Evolutionary conservation across 139 green algal genomes (phyloP).

Genomic region (Dunaliella sp.): DNA sequence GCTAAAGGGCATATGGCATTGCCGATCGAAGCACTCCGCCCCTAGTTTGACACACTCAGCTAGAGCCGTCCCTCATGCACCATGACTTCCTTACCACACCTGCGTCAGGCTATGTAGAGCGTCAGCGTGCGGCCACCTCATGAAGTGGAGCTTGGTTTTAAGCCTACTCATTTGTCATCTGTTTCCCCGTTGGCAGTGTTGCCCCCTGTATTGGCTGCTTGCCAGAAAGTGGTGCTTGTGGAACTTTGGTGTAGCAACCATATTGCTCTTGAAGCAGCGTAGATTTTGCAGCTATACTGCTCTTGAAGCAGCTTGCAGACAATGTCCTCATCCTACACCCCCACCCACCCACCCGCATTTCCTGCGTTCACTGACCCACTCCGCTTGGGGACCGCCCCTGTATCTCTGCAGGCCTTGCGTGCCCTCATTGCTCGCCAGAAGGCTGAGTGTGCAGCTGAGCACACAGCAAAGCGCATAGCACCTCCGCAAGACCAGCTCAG

Average conservation of each 20-base stretch:
- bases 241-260: not conserved
- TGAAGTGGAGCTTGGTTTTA: no score
- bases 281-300: not conserved
- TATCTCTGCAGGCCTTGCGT: not conserved
- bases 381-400: no score
- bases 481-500: not conserved
- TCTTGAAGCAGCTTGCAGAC: not conserved
- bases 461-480: not conserved
- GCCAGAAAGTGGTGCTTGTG: no score
- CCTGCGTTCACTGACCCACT: no score
- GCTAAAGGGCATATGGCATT: no score
- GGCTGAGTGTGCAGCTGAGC: not conserved
- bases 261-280: not conserved
- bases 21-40: not conserved
- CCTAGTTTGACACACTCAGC: not conserved
- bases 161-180: not conserved
- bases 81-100: not conserved
- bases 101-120: not conserved
- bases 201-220: not conserved
- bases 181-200: not conserved
- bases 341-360: not conserved
- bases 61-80: not conserved
- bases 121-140: no score
- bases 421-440: not conserved
- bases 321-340: no score